Percentiles rank a stretch among this genome's conserved stretches.
Conservation (phyloP, 768 basidiomycete species). For the Lactarius evosmus region DNA sequence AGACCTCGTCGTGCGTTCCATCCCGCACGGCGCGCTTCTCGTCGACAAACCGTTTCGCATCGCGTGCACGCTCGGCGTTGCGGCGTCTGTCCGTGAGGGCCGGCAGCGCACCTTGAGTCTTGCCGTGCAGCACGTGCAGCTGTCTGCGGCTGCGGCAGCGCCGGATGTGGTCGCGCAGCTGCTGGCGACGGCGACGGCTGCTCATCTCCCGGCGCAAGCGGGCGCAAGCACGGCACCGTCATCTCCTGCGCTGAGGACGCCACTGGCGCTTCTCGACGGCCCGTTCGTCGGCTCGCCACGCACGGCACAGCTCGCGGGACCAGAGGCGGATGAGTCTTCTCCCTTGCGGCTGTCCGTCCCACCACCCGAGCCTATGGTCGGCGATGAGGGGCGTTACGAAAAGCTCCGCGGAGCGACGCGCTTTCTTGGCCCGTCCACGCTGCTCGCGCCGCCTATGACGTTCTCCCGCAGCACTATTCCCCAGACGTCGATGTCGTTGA, state of each 20-base stretch:
- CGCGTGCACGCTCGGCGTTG: constrained; percentile 50
- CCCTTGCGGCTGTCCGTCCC: background rate
- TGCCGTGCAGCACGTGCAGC: constrained; percentile 64
- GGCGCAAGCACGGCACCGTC: constrained; percentile 12
- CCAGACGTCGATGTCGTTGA: too few relatives aligned
- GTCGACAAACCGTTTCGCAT: constrained; percentile 62
- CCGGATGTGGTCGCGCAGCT: background rate
- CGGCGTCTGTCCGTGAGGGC: constrained; percentile 42
- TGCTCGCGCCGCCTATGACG: constrained; percentile 45
- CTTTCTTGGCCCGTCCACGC: constrained; percentile 49
- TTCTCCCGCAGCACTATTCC: background rate
- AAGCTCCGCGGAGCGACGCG: constrained; percentile 20
- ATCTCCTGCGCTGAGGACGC: constrained; percentile 1
- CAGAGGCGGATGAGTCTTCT: background rate
- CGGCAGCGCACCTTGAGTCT: constrained; percentile 46
- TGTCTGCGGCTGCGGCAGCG: constrained; percentile 32
- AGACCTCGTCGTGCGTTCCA: constrained; percentile 51
- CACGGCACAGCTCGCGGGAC: constrained; percentile 1
- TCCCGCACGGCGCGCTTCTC: constrained; percentile 44
- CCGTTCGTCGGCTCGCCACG: constrained; percentile 23
- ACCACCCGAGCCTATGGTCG: constrained; percentile 17
- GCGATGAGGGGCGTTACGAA: constrained; percentile 19
- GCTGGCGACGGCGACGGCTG: background rate
- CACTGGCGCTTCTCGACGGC: constrained; percentile 13
- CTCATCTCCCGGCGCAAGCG: constrained; percentile 7